Conservation (phyloP, 2,329 filamentous ascomycete species). For the Cladorrhinum sp. region DNA sequence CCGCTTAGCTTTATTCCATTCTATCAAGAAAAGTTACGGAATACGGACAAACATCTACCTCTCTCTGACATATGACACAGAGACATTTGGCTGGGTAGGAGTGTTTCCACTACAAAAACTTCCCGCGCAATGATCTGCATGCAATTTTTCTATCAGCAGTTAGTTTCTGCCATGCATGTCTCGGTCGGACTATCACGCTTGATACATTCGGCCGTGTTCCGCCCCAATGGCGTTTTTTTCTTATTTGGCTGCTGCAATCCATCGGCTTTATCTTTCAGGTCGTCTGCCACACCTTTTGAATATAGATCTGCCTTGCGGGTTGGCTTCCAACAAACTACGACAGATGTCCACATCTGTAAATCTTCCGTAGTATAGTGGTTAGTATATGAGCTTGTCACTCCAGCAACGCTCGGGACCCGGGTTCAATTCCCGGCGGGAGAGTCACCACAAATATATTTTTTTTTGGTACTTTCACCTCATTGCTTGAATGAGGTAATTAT, state of each 20-base stretch:
- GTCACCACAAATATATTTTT: neutral
- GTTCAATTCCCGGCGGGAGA: conserved; percentile 9
- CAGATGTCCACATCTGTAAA: conserved; percentile 6
- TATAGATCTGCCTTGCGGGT: too few species aligned
- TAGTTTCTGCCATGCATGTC: neutral
- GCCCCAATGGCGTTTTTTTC: neutral
- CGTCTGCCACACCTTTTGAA: too few species aligned
- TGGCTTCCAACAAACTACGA: neutral
- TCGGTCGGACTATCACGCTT: neutral
- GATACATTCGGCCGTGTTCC: neutral
- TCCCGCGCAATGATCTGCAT: neutral
- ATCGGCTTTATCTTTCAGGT: too few species aligned
- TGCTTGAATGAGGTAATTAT: too few species aligned
- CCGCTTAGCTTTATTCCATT: too few species aligned
- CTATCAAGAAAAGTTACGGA: neutral
- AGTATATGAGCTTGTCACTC: conserved; percentile 8
- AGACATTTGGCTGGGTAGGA: too few species aligned
- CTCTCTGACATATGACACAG: neutral
- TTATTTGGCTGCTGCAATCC: neutral
- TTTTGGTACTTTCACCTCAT: neutral
- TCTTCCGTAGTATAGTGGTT: conserved; percentile 9
- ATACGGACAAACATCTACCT: neutral
- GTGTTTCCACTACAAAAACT: too few species aligned
- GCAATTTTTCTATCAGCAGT: neutral
- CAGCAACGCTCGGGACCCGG: conserved; percentile 7